A percentile compares a stretch with the other conserved stretches of the same genome.
Evolutionary conservation across 1,284 basidiomycete species (phyloP).

Genomic region (Coniferiporia sulphurascens): DNA sequence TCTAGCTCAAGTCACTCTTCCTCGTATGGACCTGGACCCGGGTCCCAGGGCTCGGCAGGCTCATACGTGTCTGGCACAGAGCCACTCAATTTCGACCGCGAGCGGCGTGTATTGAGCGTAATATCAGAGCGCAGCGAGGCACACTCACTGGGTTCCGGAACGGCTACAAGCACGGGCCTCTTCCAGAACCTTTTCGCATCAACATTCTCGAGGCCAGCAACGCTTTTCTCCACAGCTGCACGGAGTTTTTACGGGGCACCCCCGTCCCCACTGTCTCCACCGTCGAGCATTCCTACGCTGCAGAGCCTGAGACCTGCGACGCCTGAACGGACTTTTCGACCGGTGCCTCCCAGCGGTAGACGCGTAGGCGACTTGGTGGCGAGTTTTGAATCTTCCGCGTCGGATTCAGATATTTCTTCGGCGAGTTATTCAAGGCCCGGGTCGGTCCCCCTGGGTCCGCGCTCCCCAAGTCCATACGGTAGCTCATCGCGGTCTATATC

Average conservation of each 20-base stretch:
- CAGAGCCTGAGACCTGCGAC: constrained; percentile 11
- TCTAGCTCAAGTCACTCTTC: constrained; percentile 24
- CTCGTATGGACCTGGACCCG: neutral
- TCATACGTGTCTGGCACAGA: constrained; percentile 25
- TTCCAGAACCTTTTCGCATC: constrained; percentile 15
- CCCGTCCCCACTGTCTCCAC: constrained; percentile 10
- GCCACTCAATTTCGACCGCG: constrained; percentile 34
- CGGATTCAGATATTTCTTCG: constrained; percentile 12
- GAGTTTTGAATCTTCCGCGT: constrained; percentile 55
- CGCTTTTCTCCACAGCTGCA: constrained; percentile 15
- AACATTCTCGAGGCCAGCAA: constrained; percentile 8
- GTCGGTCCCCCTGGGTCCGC: constrained; percentile 30
- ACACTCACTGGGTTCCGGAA: constrained; percentile 2
- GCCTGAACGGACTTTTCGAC: constrained; percentile 24
- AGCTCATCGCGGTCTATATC: constrained; percentile 8
- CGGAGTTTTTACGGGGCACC: constrained; percentile 14
- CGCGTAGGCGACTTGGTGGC: constrained; percentile 68
- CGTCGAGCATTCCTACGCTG: constrained; percentile 7
- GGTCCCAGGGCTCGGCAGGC: constrained; percentile 22
- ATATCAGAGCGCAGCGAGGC: constrained; percentile 44
- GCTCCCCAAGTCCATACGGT: constrained; percentile 44
- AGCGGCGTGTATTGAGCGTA: constrained; percentile 44
- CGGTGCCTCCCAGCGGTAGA: constrained; percentile 46
- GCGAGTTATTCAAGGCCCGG: constrained; percentile 24
- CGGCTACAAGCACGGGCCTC: constrained; percentile 3